Evolutionary conservation across 2,329 filamentous ascomycete species (phyloP).

Genomic region (Fusarium incarnatum): DNA sequence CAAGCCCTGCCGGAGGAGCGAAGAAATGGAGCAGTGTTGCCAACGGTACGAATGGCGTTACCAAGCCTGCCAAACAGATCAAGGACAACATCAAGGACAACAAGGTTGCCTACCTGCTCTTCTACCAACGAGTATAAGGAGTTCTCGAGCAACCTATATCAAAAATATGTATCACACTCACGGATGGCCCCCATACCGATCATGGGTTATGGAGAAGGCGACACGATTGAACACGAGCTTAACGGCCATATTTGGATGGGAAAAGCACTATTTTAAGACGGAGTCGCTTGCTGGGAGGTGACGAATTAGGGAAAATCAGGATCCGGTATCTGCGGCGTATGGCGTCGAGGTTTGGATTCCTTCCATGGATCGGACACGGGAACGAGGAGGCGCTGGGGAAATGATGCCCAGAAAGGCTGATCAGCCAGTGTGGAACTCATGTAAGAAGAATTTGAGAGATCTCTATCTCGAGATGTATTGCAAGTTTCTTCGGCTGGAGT

Average conservation of each 20-base stretch:
- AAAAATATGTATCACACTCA: slow-evolving; percentile 31
- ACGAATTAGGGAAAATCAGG: slow-evolving; percentile 38
- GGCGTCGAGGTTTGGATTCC: slow-evolving; percentile 46
- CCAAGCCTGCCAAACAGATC: slow-evolving; percentile 66
- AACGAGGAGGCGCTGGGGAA: slow-evolving; percentile 23
- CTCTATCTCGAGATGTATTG: slow-evolving; percentile 18
- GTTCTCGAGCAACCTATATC: slow-evolving; percentile 1
- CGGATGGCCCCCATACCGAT: slow-evolving; percentile 28
- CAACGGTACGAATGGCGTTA: slow-evolving; percentile 72
- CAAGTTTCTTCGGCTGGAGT: slow-evolving; percentile 14
- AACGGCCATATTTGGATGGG: slow-evolving; percentile 46
- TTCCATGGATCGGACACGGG: slow-evolving; percentile 20
- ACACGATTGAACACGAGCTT: slow-evolving; percentile 41
- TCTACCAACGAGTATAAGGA: slow-evolving; percentile 82
- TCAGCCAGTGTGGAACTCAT: slow-evolving; percentile 26
- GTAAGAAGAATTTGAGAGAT: slow-evolving; percentile 26
- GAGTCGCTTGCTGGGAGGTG: slow-evolving; percentile 41
- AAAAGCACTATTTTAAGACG: slow-evolving; percentile 43
- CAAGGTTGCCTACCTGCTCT: slow-evolving; percentile 96
- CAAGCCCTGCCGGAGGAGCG: slow-evolving; percentile 68
- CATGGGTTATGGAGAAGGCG: slow-evolving; percentile 34
- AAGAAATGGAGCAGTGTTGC: slow-evolving; percentile 76
- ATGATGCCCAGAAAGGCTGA: slow-evolving; percentile 33
- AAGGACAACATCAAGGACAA: slow-evolving; percentile 84
- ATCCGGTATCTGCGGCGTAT: slow-evolving; percentile 45